These are phyloP conservation scores for Diaporthe sp. DNA, from an alignment of 2,329 filamentous ascomycete species.

Conservation along the genomic window DNA sequence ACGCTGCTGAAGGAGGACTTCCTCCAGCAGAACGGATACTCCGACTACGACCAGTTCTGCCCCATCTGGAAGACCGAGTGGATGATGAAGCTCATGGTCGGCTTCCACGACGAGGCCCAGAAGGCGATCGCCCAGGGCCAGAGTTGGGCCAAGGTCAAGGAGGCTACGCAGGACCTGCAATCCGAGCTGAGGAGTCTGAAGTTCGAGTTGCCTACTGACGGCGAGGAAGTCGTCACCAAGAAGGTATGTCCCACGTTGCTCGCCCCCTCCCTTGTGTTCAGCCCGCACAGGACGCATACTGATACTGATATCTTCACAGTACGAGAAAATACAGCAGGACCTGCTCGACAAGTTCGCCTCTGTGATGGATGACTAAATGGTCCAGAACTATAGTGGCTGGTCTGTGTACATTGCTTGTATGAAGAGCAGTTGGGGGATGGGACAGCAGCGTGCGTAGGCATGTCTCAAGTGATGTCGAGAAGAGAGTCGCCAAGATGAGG, in stretches of 20 bases:
- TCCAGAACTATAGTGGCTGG: background rate
- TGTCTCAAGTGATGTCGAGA: slow-evolving; percentile 2
- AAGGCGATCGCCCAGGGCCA: slow-evolving; percentile 94
- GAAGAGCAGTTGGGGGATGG: background rate
- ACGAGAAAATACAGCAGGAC: slow-evolving; percentile 89
- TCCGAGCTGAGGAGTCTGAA: slow-evolving; percentile 90
- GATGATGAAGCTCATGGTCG: slow-evolving; percentile 99
- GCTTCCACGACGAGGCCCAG: slow-evolving; percentile 96
- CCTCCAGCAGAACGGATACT: slow-evolving; percentile 98
- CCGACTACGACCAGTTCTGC: slow-evolving; percentile 99
- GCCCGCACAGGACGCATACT: slow-evolving; percentile 48
- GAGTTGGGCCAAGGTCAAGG: slow-evolving; percentile 92
- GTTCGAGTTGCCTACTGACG: slow-evolving; percentile 92
- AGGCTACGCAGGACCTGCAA: slow-evolving; percentile 90
- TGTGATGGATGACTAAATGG: slow-evolving; percentile 88
- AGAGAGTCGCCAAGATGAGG: background rate
- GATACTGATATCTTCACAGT: slow-evolving; percentile 67
- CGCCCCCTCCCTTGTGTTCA: slow-evolving; percentile 5
- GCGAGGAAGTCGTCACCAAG: slow-evolving; percentile 83
- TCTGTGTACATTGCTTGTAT: slow-evolving; percentile 36
- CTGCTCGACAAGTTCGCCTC: slow-evolving; percentile 99
- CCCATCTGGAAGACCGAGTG: slow-evolving; percentile 99
- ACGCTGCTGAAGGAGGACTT: slow-evolving; percentile 97
- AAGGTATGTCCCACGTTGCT: slow-evolving; percentile 72
- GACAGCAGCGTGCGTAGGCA: background rate